Conservation (phyloP, 768 basidiomycete genomes). For the Lentinula guzmanii region DNA sequence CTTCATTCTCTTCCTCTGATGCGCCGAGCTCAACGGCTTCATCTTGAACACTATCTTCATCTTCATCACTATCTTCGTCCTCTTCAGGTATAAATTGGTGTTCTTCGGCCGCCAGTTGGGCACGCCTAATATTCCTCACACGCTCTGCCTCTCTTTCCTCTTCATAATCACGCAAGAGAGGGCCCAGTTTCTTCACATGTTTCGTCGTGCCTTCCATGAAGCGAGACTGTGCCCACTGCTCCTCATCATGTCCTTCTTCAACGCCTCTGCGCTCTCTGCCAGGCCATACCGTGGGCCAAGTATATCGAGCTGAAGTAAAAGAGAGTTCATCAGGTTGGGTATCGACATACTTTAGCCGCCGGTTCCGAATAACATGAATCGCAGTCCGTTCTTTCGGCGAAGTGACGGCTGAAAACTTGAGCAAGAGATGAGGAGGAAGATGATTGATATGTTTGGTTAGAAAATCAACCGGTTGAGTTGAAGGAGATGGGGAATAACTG, state of each 20-base stretch:
- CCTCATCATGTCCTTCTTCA: slow-evolving; percentile 51
- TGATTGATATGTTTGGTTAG: slow-evolving; percentile 50
- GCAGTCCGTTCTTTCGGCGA: slow-evolving; percentile 60
- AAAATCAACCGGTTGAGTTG: slow-evolving; percentile 54
- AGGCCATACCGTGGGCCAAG: slow-evolving; percentile 68
- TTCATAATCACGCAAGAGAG: slow-evolving; percentile 64
- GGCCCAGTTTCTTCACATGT: slow-evolving; percentile 66
- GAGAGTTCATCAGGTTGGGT: slow-evolving; percentile 50
- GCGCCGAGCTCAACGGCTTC: slow-evolving; percentile 3
- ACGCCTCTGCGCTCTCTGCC: slow-evolving; percentile 42
- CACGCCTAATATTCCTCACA: slow-evolving; percentile 38
- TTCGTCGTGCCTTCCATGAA: slow-evolving; percentile 54
- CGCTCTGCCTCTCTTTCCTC: slow-evolving; percentile 73
- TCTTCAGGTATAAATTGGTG: slow-evolving; percentile 62
- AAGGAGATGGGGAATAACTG: slow-evolving; percentile 53
- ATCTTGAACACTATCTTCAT: slow-evolving; percentile 48
- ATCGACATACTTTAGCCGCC: slow-evolving; percentile 58
- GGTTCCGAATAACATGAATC: slow-evolving; percentile 63
- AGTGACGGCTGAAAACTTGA: slow-evolving; percentile 37
- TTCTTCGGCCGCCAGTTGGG: slow-evolving; percentile 23
- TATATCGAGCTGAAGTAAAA: slow-evolving; percentile 43
- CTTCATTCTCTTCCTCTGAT: slow-evolving; percentile 38
- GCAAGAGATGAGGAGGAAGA: slow-evolving; percentile 62
- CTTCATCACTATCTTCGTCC: slow-evolving; percentile 53
- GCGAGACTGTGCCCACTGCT: slow-evolving; percentile 54